A percentile compares a stretch with the other conserved stretches of the same genome.
Conservation (phyloP, 2,329 filamentous ascomycete species). For the Penicillium sp. region DNA sequence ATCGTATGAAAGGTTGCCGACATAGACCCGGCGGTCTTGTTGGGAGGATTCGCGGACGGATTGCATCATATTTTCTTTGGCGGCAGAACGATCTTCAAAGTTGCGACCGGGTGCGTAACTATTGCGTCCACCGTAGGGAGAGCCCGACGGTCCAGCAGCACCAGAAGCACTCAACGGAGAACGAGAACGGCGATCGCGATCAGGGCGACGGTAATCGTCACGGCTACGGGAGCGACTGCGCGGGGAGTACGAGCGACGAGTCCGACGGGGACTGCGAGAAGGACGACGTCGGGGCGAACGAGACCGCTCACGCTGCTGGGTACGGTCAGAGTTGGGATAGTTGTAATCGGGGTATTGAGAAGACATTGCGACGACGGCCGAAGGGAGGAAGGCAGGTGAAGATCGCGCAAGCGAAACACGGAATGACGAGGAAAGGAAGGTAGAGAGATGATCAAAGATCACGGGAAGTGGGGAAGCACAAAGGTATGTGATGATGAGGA, state of each 20-base stretch:
- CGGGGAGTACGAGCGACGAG: slow-evolving; percentile 77
- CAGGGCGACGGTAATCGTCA: slow-evolving; percentile 75
- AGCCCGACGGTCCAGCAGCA: slow-evolving; percentile 71
- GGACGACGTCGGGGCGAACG: slow-evolving; percentile 68
- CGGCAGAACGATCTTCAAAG: slow-evolving; percentile 79
- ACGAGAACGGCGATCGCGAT: slow-evolving; percentile 75
- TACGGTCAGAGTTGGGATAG: slow-evolving; percentile 41
- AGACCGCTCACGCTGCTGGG: slow-evolving; percentile 73
- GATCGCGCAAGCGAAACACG: not conserved
- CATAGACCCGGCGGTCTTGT: slow-evolving; percentile 98
- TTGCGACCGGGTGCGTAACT: slow-evolving; percentile 69
- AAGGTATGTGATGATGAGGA: not conserved
- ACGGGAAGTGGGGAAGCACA: slow-evolving; percentile 1
- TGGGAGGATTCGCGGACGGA: slow-evolving; percentile 92
- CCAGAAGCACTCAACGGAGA: slow-evolving; percentile 80
- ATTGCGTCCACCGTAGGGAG: slow-evolving; percentile 60
- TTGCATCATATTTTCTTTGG: slow-evolving; percentile 95
- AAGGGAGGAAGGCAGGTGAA: slow-evolving; percentile 9
- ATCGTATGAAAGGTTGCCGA: slow-evolving; percentile 98
- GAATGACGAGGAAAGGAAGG: not conserved
- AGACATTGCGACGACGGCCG: slow-evolving; percentile 24
- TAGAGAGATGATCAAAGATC: not conserved
- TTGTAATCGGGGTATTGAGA: slow-evolving; percentile 19
- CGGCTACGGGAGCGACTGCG: slow-evolving; percentile 78
- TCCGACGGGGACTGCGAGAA: slow-evolving; percentile 75